phyloP scores from a whole-genome alignment of 2,329 filamentous ascomycete species.

The Daldinia sp. region DNA sequence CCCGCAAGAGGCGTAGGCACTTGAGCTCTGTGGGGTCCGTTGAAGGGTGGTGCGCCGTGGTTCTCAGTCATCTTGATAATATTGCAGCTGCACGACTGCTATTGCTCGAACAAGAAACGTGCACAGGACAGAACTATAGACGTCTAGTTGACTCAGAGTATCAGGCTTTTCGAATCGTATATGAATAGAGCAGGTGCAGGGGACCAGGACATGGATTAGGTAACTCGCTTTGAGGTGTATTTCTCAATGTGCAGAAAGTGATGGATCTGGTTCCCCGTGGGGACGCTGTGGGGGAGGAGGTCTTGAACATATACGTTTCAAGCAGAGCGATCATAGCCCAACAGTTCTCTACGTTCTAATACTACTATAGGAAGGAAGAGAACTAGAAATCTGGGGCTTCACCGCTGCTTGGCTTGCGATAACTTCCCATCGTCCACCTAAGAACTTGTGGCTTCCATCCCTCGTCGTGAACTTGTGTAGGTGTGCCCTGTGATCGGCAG shows the following conservation, averaged over 20 bases:
- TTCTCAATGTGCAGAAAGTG: background rate
- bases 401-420: conserved; percentile 17
- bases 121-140: background rate
- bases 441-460: background rate
- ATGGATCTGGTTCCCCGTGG: background rate
- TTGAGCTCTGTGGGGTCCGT: conserved; percentile 14
- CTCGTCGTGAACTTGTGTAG: background rate
- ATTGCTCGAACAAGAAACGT: background rate
- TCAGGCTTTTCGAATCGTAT: background rate
- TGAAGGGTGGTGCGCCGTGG: conserved; percentile 6
- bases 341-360: background rate
- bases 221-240: background rate
- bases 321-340: background rate
- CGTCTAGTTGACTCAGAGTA: background rate
- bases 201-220: background rate
- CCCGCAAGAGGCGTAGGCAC: background rate
- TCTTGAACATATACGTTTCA: background rate
- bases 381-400: conserved; percentile 18
- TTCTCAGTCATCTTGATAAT: conserved; percentile 21
- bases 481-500: background rate
- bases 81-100: background rate
- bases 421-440: background rate
- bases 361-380: background rate
- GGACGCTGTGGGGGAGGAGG: background rate
- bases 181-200: background rate